A percentile compares a stretch with the other conserved stretches of the same genome.
These are phyloP conservation scores for Pyricularia pennisetigena DNA, from an alignment of 2,329 filamentous ascomycete genomes.

Conservation along the genomic window DNA sequence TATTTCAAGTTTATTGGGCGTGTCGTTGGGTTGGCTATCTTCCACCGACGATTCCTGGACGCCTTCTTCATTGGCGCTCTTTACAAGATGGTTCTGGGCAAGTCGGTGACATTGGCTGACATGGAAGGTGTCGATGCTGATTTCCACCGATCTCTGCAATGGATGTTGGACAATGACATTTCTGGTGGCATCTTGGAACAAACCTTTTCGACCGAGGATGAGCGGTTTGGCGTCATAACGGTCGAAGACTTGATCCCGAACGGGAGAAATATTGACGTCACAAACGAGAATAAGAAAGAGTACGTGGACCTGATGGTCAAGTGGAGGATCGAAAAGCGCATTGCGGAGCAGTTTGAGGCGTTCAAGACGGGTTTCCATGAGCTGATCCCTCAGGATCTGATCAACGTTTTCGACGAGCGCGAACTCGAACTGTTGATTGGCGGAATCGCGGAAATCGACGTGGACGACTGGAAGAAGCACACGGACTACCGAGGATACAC, in stretches of 20 bases:
- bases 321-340: conserved; percentile 98
- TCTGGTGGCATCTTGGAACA: conserved; percentile 84
- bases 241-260: conserved; percentile 89
- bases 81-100: conserved; percentile 98
- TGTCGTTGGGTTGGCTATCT: conserved; percentile 93
- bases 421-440: conserved; percentile 94
- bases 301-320: conserved; percentile 98
- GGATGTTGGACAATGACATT: conserved; percentile 98
- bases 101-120: conserved; percentile 82
- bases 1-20: conserved; percentile 99
- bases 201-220: conserved; percentile 94
- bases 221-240: conserved; percentile 88
- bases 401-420: conserved; percentile 97
- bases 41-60: conserved; percentile 94
- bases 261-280: conserved; percentile 88
- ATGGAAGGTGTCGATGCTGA: conserved; percentile 99
- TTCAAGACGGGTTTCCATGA: conserved; percentile 98
- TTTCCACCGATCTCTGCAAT: conserved; percentile 91
- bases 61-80: conserved; percentile 98
- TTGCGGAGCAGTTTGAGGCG: conserved; percentile 95
- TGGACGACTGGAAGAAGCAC: conserved; percentile 99
- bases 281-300: conserved; percentile 97
- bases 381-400: conserved; percentile 88
- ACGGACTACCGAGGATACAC: conserved; percentile 98
- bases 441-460: conserved; percentile 98